Evolutionary conservation across 2,329 filamentous ascomycete species (phyloP).

Genomic region (Penicillium sumatraense): DNA sequence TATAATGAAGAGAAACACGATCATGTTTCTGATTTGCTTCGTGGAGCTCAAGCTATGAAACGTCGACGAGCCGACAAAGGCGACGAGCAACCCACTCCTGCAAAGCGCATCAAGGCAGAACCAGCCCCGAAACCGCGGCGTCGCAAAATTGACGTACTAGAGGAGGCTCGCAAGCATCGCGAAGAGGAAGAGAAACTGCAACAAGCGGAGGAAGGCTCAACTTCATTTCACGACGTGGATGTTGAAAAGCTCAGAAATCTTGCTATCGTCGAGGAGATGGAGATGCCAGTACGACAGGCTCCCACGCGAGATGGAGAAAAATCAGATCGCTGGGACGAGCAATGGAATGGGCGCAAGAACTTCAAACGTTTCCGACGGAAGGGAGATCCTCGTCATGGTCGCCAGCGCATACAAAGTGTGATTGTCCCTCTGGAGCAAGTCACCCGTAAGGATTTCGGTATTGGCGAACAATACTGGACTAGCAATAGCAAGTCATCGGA

Average conservation of each 20-base stretch:
- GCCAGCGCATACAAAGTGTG: conserved; percentile 56
- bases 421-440: conserved; percentile 76
- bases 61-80: conserved; percentile 70
- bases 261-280: conserved; percentile 77
- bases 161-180: conserved; percentile 61
- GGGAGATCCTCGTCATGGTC: conserved; percentile 37
- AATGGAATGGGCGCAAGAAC: conserved; percentile 93
- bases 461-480: conserved; percentile 77
- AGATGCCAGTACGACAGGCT: conserved; percentile 54
- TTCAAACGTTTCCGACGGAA: conserved; percentile 79
- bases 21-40: conserved; percentile 73
- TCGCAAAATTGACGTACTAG: conserved; percentile 70
- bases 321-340: conserved; percentile 76
- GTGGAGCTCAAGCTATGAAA: conserved; percentile 78
- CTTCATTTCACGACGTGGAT: conserved; percentile 62
- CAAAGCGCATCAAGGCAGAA: conserved; percentile 27
- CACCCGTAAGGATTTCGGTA: conserved; percentile 71
- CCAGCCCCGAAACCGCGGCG: conserved; percentile 51
- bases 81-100: conserved; percentile 39
- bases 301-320: conserved; percentile 42
- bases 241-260: conserved; percentile 74
- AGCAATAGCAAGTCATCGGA: conserved; percentile 39
- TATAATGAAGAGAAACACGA: conserved; percentile 53
- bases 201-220: conserved; percentile 58
- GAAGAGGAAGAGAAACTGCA: conserved; percentile 59